Evolutionary conservation across 768 basidiomycete species (phyloP).

Genomic region (Phylloporus sp.): DNA sequence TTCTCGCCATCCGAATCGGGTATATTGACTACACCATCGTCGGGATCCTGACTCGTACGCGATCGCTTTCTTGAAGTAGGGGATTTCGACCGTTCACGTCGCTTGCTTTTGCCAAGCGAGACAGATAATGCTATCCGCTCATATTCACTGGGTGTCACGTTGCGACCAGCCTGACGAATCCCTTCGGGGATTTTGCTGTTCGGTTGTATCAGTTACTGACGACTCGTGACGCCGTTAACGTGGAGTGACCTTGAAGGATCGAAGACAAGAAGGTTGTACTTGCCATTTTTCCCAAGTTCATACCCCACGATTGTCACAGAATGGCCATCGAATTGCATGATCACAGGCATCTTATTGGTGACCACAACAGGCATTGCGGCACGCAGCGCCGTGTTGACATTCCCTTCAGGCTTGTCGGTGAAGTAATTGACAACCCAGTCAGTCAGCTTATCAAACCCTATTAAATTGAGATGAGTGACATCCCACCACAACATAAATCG

Average conservation of each 20-base stretch:
- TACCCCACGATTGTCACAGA: slow-evolving; percentile 87
- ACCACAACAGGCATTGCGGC: slow-evolving; percentile 47
- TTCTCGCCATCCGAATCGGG: slow-evolving; percentile 14
- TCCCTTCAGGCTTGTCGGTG: slow-evolving; percentile 32
- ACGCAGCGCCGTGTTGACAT: slow-evolving; percentile 52
- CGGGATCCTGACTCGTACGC: slow-evolving; percentile 17
- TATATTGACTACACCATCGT: slow-evolving; percentile 28
- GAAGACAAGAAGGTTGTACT: slow-evolving; percentile 65
- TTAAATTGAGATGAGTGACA: neutral
- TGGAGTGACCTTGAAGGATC: slow-evolving; percentile 65
- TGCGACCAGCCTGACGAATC: slow-evolving; percentile 22
- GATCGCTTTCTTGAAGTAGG: slow-evolving; percentile 28
- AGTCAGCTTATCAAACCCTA: slow-evolving; percentile 48
- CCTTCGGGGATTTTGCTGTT: slow-evolving; percentile 11
- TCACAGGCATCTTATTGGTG: slow-evolving; percentile 72
- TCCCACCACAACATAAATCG: neutral
- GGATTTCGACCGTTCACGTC: slow-evolving; percentile 19
- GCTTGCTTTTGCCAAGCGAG: slow-evolving; percentile 20
- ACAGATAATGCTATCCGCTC: slow-evolving; percentile 9
- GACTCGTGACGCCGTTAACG: slow-evolving; percentile 3
- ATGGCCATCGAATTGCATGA: slow-evolving; percentile 81
- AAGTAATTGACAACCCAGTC: slow-evolving; percentile 82
- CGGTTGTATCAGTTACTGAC: neutral
- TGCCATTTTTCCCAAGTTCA: slow-evolving; percentile 57
- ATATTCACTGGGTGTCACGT: slow-evolving; percentile 1